Base-by-base conservation (phyloP, 2,329 filamentous ascomycete genomes). In the Alternaria arborescens region DNA sequence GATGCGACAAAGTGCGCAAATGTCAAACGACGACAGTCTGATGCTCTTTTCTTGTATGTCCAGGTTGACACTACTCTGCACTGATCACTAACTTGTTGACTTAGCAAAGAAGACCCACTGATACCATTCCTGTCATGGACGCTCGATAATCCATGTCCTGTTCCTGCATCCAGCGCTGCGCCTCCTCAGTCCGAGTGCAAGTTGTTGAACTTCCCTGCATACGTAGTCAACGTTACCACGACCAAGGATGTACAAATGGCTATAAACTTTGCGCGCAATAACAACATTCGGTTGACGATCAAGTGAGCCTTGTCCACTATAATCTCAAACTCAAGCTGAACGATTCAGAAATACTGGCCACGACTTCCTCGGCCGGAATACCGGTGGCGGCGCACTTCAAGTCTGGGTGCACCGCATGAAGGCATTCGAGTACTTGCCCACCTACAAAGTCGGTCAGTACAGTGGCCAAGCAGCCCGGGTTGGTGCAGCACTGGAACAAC, bases 231-330 rank as follows among this genome's bases (percentile, higher is more conserved):
- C 24, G 71, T 60, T 7, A 65, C 68, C 8, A 70, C 66, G 3
- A 68, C 68, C 5, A 69, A 69, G 52, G 68, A 75, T 36, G 40
- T 75, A 32, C 71, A 75, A 51, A 62, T 70, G 8, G 71, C 69
- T 20, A 60, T 75, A 22, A 75, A 75, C 55, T 76, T 77, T 65
- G 74, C 73, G 3, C 55, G 68, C 8, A 71, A 73, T 32, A 71
- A 71, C 51, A 72, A 76, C 41, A 72, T 77, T 24, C 68, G 74
- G 8, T 51, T 77, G 4, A 69, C 68, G 0, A 74, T 77, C 48
- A 73, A 73, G 71, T 73, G 59, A 14, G 64, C 32, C 34, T 10
- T 42, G 14, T 4, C 24, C 12, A 24, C 3, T 18, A 11, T n/a
- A 2, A n/a, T 4, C 16, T 14, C 14, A 4, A 22, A n/a, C 20